phyloP scores from a whole-genome alignment of 1,284 basidiomycete species.

The Marasmius oreades region DNA sequence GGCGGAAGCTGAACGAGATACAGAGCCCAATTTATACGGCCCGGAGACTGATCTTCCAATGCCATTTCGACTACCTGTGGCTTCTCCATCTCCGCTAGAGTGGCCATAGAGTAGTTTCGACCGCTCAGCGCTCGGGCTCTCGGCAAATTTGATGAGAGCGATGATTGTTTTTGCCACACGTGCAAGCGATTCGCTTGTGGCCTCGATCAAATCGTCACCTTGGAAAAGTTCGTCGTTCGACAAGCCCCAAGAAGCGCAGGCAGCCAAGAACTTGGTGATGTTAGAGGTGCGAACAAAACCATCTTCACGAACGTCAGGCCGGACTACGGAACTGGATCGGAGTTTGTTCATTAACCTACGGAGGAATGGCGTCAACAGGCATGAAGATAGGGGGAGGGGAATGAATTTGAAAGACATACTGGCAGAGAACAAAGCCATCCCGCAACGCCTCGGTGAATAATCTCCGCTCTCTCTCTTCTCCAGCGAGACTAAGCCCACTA shows the following conservation, averaged over 20 bases:
- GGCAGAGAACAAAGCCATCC: slow-evolving; percentile 85
- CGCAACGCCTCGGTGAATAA: slow-evolving; percentile 71
- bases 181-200: slow-evolving; percentile 53
- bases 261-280: slow-evolving; percentile 69
- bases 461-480: slow-evolving; percentile 71
- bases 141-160: slow-evolving; percentile 59
- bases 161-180: slow-evolving; percentile 68
- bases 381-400: slow-evolving; percentile 9
- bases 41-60: slow-evolving; percentile 24
- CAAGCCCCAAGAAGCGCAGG: slow-evolving; percentile 63
- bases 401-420: slow-evolving; percentile 50
- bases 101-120: slow-evolving; percentile 43
- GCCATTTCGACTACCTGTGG: slow-evolving; percentile 11
- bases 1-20: slow-evolving; percentile 39
- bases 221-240: slow-evolving; percentile 62
- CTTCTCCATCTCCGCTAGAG: slow-evolving; percentile 15
- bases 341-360: slow-evolving; percentile 74
- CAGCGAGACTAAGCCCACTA: slow-evolving; percentile 42
- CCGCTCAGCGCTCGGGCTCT: slow-evolving; percentile 41
- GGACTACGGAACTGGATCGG: slow-evolving; percentile 54
- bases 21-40: background rate
- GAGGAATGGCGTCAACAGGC: slow-evolving; percentile 18
- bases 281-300: slow-evolving; percentile 63
- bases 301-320: slow-evolving; percentile 67
- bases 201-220: slow-evolving; percentile 64